Evolutionary conservation across 371 early-diverging fungal species (phyloP).

Genomic region (Funneliformis caledonium): DNA sequence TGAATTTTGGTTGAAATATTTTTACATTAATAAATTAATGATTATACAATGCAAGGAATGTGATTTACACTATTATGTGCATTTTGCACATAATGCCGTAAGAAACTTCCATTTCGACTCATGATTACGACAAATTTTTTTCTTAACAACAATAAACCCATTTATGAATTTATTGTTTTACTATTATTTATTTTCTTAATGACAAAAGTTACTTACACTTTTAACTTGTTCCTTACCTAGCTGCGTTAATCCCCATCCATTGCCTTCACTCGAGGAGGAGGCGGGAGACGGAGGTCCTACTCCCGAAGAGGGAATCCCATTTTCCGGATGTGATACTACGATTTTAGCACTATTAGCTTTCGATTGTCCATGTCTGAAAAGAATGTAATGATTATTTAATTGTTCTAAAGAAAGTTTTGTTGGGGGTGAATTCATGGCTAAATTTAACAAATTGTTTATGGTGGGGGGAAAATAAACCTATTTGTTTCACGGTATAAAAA

Average conservation of each 20-base stretch:
- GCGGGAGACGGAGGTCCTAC: not conserved
- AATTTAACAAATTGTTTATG: too few relatives aligned
- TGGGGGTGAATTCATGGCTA: not conserved
- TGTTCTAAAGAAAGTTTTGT: not conserved
- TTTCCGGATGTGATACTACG: not conserved
- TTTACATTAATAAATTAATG: too few relatives aligned
- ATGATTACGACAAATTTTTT: too few relatives aligned
- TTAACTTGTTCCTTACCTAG: conserved; percentile 21
- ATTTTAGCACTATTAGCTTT: conserved; percentile 9
- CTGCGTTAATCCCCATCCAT: conserved; percentile 8
- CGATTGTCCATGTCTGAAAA: conserved; percentile 14
- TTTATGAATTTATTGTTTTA: not conserved
- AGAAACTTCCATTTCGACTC: too few relatives aligned
- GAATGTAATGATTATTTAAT: conserved; percentile 34
- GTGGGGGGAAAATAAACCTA: too few relatives aligned
- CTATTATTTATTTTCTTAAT: not conserved
- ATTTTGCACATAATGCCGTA: too few relatives aligned
- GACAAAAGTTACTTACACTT: not conserved
- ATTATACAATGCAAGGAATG: too few relatives aligned
- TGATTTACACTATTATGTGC: too few relatives aligned
- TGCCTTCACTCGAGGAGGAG: not conserved
- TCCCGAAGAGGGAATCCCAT: not conserved
- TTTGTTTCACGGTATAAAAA: too few relatives aligned
- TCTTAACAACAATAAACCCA: not conserved
- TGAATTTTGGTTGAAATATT: too few relatives aligned